Conservation (phyloP, 75 land plant species). For the Adiantum capillusveneris region DNA sequence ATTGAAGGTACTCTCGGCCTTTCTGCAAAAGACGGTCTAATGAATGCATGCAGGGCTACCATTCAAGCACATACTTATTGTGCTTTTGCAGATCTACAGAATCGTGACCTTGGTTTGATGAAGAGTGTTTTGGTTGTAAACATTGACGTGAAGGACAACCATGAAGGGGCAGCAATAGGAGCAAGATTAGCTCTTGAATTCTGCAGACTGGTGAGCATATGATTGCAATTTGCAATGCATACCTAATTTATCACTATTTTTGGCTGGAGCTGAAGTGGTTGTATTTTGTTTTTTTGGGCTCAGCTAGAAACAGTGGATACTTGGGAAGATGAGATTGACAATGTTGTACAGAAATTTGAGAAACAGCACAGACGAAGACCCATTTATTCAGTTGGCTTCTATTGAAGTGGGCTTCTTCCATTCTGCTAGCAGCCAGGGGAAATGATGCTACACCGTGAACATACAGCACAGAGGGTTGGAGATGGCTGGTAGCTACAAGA, state of each 20-base stretch:
- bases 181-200: conserved; percentile 73
- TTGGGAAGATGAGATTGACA: conserved; percentile 89
- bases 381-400: conserved; percentile 61
- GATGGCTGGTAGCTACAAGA: too few species aligned
- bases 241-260: too few species aligned
- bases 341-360: conserved; percentile 56
- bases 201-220: conserved; percentile 64
- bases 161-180: conserved; percentile 93
- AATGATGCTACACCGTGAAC: too few species aligned
- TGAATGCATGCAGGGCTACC: not conserved
- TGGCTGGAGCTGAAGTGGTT: not conserved
- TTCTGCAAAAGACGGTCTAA: too few species aligned
- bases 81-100: conserved; percentile 74
- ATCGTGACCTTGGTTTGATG: conserved; percentile 61
- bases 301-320: conserved; percentile 57
- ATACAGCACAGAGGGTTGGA: too few species aligned
- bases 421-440: too few species aligned
- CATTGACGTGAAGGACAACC: conserved; percentile 96
- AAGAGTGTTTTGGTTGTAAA: conserved; percentile 82
- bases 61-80: not conserved
- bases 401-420: conserved; percentile 20
- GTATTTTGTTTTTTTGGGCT: not conserved
- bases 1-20: conserved; percentile 54
- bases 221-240: not conserved
- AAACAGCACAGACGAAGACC: conserved; percentile 58